Base-by-base conservation (phyloP, 23 red algal species). In the Cyanidium caldarium region DNA sequence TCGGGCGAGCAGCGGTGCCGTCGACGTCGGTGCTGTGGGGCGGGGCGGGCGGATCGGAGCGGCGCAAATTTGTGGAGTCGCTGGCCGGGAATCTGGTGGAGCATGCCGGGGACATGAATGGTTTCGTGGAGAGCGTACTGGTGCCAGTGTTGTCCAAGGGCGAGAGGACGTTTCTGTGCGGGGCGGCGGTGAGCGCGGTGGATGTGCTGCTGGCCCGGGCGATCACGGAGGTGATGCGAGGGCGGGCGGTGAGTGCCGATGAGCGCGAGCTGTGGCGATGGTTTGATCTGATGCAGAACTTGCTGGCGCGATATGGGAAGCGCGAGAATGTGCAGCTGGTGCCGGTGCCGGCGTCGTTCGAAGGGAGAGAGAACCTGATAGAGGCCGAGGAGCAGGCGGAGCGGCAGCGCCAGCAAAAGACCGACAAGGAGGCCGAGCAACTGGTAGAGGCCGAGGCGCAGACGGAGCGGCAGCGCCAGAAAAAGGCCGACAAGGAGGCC, bases 201-300 rank as follows among this genome's bases (percentile, higher is more conserved):
- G 51, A 61, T 25, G 51, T 61, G 13, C 7, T 25, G 7, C n/a
- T 28, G 7, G 51, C 51, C 21, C 51, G 51, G 31, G 51, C 51
- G 21, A 61, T 28, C 31, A 28, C 51, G 21, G n/a, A 16, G 5
- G 51, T 61, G 5, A 28, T 61, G 19, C 10, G 21, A 61, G 10
- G 31, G 7, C 10, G n/a, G 7, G 23, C 23, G 13, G n/a, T 10
- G 23, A 28, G 10, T 16, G 21, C 7, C 13, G 31, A 28, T 28
- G n/a, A 28, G n/a, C 7, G 7, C 19, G 39, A 75, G 37, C 5
- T 45, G 36, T 75, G 38, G 42, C 37, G 70, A 10, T 75, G 70
- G 70, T 75, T 75, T 75, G 70, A 75, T 30, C 58, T 75, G 15
- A 29, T 75, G 40, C 70, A 75, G 26, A 21, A 56, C 19, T 15